phyloP scores from a whole-genome alignment of 257 asterid genomes.

The Craterostigma plantagineum region DNA sequence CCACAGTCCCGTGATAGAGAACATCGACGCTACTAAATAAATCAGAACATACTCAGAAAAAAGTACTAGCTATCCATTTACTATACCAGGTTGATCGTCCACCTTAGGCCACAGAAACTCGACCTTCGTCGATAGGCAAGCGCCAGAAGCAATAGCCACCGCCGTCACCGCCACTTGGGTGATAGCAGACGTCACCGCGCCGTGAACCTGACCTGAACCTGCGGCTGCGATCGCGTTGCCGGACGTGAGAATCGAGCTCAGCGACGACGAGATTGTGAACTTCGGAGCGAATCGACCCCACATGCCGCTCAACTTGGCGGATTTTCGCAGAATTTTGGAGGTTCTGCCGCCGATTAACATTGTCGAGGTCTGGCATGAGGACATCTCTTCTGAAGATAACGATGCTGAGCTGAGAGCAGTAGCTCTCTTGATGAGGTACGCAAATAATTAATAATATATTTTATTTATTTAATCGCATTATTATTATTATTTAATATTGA shows the following conservation, averaged over 20 bases:
- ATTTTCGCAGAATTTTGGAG: constrained; percentile 20
- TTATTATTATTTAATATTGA: too few relatives aligned
- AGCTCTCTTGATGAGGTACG: background rate
- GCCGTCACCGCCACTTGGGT: constrained; percentile 90
- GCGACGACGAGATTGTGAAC: constrained; percentile 35
- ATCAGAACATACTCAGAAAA: too few relatives aligned
- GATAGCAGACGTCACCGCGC: constrained; percentile 81
- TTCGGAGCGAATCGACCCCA: constrained; percentile 23
- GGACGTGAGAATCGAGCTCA: constrained; percentile 42
- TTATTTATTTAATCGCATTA: background rate
- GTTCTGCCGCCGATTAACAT: constrained; percentile 26
- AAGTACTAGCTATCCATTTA: too few relatives aligned
- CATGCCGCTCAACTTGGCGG: constrained; percentile 28
- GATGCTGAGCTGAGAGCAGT: background rate
- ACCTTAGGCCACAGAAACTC: constrained; percentile 93
- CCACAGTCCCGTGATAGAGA: too few relatives aligned
- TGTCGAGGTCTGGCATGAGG: constrained; percentile 26
- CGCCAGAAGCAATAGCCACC: constrained; percentile 92
- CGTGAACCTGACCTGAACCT: constrained; percentile 60
- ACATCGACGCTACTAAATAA: too few relatives aligned
- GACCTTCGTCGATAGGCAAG: constrained; percentile 92
- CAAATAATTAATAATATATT: background rate
- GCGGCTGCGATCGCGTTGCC: constrained; percentile 66
- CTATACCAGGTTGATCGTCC: constrained; percentile 56
- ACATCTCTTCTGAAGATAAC: constrained; percentile 2